These are phyloP conservation scores for Aspergillus oerlinghausenensis DNA, from an alignment of 2,329 filamentous ascomycete genomes.

Conservation along the genomic window DNA sequence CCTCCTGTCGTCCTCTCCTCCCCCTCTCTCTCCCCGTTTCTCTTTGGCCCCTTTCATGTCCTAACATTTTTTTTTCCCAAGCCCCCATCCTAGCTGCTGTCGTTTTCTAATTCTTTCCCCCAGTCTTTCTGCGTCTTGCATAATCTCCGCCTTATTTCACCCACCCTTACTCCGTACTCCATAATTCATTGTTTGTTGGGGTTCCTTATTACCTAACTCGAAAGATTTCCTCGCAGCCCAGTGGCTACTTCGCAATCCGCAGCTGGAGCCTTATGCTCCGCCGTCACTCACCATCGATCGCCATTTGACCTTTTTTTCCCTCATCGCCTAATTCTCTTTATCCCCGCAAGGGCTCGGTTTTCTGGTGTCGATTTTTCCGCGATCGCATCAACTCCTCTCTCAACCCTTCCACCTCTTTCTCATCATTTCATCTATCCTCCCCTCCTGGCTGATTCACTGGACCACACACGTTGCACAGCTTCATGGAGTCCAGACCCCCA, in stretches of 20 bases:
- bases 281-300: constrained; percentile 19
- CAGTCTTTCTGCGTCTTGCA: constrained; percentile 30
- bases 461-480: constrained; percentile 3
- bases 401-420: neutral
- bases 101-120: constrained; percentile 54
- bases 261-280: constrained; percentile 19
- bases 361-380: neutral
- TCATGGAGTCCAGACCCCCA: constrained; percentile 31
- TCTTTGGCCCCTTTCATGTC: constrained; percentile 4
- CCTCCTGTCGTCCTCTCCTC: constrained; percentile 5
- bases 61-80: constrained; percentile 6
- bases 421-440: neutral
- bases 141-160: constrained; percentile 7
- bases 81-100: constrained; percentile 1
- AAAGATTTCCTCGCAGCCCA: constrained; percentile 10
- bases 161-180: neutral
- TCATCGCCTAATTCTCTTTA: constrained; percentile 2
- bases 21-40: constrained; percentile 7
- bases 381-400: neutral
- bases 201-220: constrained; percentile 14
- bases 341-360: neutral
- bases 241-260: constrained; percentile 17
- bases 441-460: neutral
- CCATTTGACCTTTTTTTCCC: constrained; percentile 9
- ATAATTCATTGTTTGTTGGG: neutral